phyloP scores from a whole-genome alignment of 148 eudicot genomes.

The Spergularia bocconei region DNA sequence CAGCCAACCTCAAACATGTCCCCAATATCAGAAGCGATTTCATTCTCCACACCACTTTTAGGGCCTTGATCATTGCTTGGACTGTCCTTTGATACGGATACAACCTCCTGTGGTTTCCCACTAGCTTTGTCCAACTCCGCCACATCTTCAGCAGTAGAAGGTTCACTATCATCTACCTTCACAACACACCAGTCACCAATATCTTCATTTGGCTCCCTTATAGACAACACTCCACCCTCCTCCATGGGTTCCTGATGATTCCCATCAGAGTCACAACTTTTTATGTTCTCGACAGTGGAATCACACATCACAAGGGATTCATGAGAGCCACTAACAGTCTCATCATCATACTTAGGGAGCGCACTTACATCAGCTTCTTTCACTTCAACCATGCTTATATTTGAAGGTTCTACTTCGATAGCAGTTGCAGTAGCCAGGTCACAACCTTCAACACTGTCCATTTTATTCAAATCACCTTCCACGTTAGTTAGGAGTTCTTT shows the following conservation, averaged over 20 bases:
- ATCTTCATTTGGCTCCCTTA: slow-evolving; percentile 12
- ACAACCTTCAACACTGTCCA: slow-evolving; percentile 30
- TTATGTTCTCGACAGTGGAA: slow-evolving; percentile 11
- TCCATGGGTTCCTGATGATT: slow-evolving; percentile 1
- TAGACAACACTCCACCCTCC: slow-evolving; percentile 11
- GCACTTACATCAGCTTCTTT: slow-evolving; percentile 19
- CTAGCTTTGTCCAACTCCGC: slow-evolving; percentile 25
- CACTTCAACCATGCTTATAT: slow-evolving; percentile 8
- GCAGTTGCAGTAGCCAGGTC: slow-evolving; percentile 7
- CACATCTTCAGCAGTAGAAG: slow-evolving; percentile 22
- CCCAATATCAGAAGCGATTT: slow-evolving; percentile 8
- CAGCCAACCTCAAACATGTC: slow-evolving; percentile 58
- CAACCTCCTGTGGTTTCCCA: slow-evolving; percentile 23
- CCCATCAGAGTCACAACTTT: slow-evolving; percentile 8
- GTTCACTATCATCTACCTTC: slow-evolving; percentile 24
- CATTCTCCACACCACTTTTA: slow-evolving; percentile 28
- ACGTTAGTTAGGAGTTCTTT: slow-evolving; percentile 24
- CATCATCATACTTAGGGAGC: slow-evolving; percentile 23
- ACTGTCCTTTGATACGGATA: slow-evolving; percentile 12
- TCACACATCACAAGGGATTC: neutral
- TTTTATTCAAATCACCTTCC: slow-evolving; percentile 24
- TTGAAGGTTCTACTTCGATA: slow-evolving; percentile 15
- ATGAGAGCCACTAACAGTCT: slow-evolving; percentile 16
- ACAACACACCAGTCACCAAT: slow-evolving; percentile 14
- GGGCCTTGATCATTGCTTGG: slow-evolving; percentile 13